A percentile compares a stretch with the other conserved stretches of the same genome.
Conservation (phyloP, 805 yeast genomes). For the Candida ulmi region DNA sequence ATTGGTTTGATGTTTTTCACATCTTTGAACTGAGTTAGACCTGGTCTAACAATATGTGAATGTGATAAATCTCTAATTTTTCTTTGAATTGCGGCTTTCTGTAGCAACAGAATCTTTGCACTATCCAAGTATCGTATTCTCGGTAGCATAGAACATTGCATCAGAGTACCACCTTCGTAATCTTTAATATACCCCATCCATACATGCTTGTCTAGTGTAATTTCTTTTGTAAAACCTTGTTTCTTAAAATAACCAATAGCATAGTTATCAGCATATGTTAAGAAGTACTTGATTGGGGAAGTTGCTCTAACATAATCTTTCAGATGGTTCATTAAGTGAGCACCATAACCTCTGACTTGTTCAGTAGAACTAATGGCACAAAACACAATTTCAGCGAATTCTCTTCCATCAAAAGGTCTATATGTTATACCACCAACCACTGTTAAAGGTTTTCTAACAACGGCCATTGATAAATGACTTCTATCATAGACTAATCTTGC, state of each 20-base stretch:
- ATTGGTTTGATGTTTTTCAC: constrained; percentile 40
- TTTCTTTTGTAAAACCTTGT: constrained; percentile 96
- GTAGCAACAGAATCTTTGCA: constrained; percentile 76
- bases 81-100: constrained; percentile 84
- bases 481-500: constrained; percentile 92
- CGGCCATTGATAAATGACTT: constrained; percentile 93
- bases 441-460: constrained; percentile 85
- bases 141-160: constrained; percentile 96
- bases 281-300: constrained; percentile 74
- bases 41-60: constrained; percentile 78
- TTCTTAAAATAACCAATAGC: constrained; percentile 98
- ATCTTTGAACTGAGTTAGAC: constrained; percentile 65
- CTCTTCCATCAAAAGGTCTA: constrained; percentile 84
- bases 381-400: constrained; percentile 96
- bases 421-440: constrained; percentile 98
- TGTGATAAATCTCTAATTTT: constrained; percentile 76
- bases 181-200: constrained; percentile 99
- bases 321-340: constrained; percentile 95
- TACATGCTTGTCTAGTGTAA: constrained; percentile 71
- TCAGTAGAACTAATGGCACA: constrained; percentile 98
- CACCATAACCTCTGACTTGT: constrained; percentile 98
- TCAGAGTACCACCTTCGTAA: constrained; percentile 97
- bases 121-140: constrained; percentile 83
- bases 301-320: constrained; percentile 93
- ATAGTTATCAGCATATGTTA: constrained; percentile 97